These are phyloP conservation scores for Aspergillus pseudoglaucus DNA, from an alignment of 2,329 filamentous ascomycete species.

Conservation along the genomic window DNA sequence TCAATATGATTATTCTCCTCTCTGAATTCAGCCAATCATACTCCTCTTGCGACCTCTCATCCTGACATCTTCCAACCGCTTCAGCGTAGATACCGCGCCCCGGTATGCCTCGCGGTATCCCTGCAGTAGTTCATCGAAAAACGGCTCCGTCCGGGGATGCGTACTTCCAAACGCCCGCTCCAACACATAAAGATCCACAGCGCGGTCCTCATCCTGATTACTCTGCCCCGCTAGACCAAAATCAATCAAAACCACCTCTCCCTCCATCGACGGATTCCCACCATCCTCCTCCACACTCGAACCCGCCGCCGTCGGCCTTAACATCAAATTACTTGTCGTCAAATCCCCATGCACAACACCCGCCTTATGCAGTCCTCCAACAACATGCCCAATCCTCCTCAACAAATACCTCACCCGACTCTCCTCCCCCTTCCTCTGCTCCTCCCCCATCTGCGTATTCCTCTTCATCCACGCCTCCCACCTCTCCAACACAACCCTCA, in stretches of 20 bases:
- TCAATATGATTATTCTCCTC: neutral
- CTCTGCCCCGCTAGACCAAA: conserved; percentile 84
- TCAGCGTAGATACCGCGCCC: conserved; percentile 67
- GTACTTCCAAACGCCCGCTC: conserved; percentile 93
- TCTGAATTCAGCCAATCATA: conserved; percentile 69
- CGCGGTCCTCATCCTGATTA: conserved; percentile 80
- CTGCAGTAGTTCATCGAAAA: conserved; percentile 67
- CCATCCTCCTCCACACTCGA: conserved; percentile 11
- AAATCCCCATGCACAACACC: conserved; percentile 91
- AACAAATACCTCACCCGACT: conserved; percentile 56
- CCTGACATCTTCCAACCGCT: conserved; percentile 81
- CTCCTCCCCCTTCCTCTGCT: conserved; percentile 38
- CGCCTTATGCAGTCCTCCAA: conserved; percentile 71
- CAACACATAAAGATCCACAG: conserved; percentile 92
- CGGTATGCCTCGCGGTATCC: conserved; percentile 71
- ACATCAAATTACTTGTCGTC: conserved; percentile 95
- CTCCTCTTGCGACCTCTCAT: conserved; percentile 93
- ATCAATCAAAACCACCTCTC: conserved; percentile 85
- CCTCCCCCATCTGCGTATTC: conserved; percentile 20
- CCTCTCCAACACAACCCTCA: conserved; percentile 63
- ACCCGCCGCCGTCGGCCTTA: conserved; percentile 46
- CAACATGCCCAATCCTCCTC: conserved; percentile 60
- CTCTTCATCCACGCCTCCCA: conserved; percentile 52
- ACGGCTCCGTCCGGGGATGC: conserved; percentile 73
- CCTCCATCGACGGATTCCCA: conserved; percentile 42